A percentile compares a stretch with the other conserved stretches of the same genome.
Conservation (phyloP, 2,329 filamentous ascomycete species). For the Gremmenia infestans region DNA sequence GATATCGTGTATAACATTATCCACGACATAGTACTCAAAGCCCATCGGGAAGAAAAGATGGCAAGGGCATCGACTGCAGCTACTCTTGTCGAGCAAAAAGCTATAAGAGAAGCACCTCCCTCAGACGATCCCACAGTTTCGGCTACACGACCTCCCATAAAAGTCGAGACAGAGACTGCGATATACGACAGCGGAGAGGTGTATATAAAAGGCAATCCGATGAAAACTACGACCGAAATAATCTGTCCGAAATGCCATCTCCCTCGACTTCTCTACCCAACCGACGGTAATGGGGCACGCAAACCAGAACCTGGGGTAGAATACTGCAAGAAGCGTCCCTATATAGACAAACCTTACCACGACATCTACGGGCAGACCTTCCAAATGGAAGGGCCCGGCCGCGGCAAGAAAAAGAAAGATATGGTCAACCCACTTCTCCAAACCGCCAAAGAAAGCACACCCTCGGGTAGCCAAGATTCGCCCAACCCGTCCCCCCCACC, state of each 20-base stretch:
- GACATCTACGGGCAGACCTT: constrained; percentile 82
- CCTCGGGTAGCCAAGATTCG: constrained; percentile 43
- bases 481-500: constrained; percentile 37
- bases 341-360: constrained; percentile 69
- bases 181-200: constrained; percentile 66
- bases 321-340: constrained; percentile 77
- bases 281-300: constrained; percentile 61
- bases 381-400: constrained; percentile 66
- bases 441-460: constrained; percentile 29
- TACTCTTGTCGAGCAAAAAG: constrained; percentile 55
- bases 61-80: constrained; percentile 62
- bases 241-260: constrained; percentile 71
- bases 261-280: constrained; percentile 67
- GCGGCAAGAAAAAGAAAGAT: constrained; percentile 79
- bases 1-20: constrained; percentile 73
- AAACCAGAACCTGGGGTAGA: constrained; percentile 62
- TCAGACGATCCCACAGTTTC: constrained; percentile 39
- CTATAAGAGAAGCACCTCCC: constrained; percentile 21
- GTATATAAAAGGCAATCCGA: constrained; percentile 64
- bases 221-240: constrained; percentile 66
- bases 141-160: constrained; percentile 36
- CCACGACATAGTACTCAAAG: constrained; percentile 67
- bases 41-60: constrained; percentile 74
- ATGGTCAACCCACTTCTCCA: constrained; percentile 47
- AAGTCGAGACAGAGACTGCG: constrained; percentile 60